phyloP scores from a whole-genome alignment of 352 stramenopile genomes.

The Pythium guiyangense region DNA sequence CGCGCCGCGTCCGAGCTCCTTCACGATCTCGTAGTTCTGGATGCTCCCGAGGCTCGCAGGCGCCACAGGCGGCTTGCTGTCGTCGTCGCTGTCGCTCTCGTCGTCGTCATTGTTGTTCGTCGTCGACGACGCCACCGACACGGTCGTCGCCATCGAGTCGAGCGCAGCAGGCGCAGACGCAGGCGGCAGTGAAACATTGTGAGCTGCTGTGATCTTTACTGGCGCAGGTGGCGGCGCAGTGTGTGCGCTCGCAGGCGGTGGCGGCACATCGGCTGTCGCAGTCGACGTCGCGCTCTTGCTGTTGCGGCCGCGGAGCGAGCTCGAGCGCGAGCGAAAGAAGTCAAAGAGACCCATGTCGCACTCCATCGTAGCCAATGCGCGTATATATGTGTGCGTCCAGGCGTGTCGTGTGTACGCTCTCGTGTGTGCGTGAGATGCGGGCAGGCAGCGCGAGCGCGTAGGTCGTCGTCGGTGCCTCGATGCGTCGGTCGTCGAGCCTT shows the following conservation, averaged over 20 bases:
- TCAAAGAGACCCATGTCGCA: constrained; percentile 66
- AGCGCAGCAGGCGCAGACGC: constrained; percentile 15
- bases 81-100: constrained; percentile 7
- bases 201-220: background rate
- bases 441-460: no score
- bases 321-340: constrained; percentile 67
- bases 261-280: background rate
- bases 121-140: constrained; percentile 32
- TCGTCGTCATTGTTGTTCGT: constrained; percentile 30
- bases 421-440: background rate
- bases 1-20: constrained; percentile 69
- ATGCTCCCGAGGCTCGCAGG: constrained; percentile 29
- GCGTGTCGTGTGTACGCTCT: background rate
- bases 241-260: background rate
- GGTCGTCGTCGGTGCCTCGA: no score
- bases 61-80: constrained; percentile 2
- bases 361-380: background rate
- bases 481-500: no score
- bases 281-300: constrained; percentile 14
- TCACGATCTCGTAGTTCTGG: constrained; percentile 77
- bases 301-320: constrained; percentile 24
- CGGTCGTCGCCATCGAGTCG: constrained; percentile 32
- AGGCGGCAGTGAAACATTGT: background rate
- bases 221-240: background rate
- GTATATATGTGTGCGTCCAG: background rate